Evolutionary conservation across 148 eudicot species (phyloP).

Genomic region (Euryodendron excelsum): DNA sequence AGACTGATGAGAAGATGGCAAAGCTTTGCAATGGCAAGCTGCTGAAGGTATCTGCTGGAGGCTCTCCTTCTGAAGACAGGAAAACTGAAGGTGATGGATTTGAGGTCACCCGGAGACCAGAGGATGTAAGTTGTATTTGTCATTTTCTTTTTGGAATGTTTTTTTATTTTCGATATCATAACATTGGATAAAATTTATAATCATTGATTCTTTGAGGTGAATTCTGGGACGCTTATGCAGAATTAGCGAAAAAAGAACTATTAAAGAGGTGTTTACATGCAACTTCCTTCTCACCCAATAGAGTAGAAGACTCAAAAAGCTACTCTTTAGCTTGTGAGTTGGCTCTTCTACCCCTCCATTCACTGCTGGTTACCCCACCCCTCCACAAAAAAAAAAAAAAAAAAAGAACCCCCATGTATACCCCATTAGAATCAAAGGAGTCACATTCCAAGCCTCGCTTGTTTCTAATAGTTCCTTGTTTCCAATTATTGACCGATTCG

Average conservation of each 20-base stretch:
- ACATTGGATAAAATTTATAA: not conserved
- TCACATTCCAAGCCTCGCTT: not conserved
- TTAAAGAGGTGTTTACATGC: not conserved
- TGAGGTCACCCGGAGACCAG: slow-evolving; percentile 63
- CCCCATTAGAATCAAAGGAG: not conserved
- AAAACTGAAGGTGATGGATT: slow-evolving; percentile 32
- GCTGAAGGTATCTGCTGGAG: slow-evolving; percentile 22
- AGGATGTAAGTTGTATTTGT: slow-evolving; percentile 54
- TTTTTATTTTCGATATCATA: not conserved
- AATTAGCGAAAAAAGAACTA: not conserved
- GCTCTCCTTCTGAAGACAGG: slow-evolving; percentile 11
- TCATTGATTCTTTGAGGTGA: not conserved
- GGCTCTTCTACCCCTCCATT: not conserved
- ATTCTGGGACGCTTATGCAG: not conserved
- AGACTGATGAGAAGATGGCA: slow-evolving; percentile 19
- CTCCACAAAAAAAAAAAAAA: too few relatives aligned
- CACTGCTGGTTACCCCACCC: not conserved
- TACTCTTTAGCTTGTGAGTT: not conserved
- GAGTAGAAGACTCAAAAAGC: not conserved
- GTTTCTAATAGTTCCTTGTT: not conserved
- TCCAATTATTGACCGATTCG: not conserved
- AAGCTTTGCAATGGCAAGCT: slow-evolving; percentile 34
- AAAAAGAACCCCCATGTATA: not conserved
- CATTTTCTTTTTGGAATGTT: not conserved
- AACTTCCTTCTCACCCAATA: not conserved